Evolutionary conservation across 2,329 filamentous ascomycete genomes (phyloP).

Genomic region (Alternaria arbusti): DNA sequence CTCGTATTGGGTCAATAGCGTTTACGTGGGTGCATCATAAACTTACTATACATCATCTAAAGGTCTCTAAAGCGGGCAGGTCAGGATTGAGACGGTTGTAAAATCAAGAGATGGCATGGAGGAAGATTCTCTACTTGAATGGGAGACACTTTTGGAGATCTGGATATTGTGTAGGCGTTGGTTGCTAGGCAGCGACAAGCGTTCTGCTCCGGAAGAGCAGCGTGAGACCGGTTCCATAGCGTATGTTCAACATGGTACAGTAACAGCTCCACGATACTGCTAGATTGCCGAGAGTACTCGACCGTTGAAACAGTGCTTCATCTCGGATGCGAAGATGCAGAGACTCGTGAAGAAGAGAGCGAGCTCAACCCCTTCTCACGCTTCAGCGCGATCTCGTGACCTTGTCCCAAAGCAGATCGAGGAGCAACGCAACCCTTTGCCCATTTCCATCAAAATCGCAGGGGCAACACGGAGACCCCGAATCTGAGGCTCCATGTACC

Average conservation of each 20-base stretch:
- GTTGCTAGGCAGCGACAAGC: not conserved
- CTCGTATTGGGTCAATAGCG: not conserved
- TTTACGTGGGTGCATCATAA: not conserved
- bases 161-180: not conserved
- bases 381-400: not conserved
- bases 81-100: not conserved
- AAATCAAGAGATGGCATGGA: not conserved
- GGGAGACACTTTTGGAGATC: not conserved
- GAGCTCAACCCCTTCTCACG: not conserved
- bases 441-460: not conserved
- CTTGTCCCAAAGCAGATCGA: not conserved
- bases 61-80: not conserved
- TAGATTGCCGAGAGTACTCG: not conserved
- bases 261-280: slow-evolving; percentile 4
- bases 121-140: not conserved
- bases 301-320: not conserved
- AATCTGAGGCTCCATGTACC: slow-evolving; percentile 7
- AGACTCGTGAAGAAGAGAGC: not conserved
- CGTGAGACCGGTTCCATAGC: slow-evolving; percentile 8
- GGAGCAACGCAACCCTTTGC: not conserved
- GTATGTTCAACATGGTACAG: slow-evolving; percentile 26
- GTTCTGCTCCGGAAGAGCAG: not conserved
- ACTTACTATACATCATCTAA: not conserved
- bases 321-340: not conserved
- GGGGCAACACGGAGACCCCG: slow-evolving; percentile 22